phyloP scores from a whole-genome alignment of 352 stramenopile species.

The Globisporangium parvum region DNA sequence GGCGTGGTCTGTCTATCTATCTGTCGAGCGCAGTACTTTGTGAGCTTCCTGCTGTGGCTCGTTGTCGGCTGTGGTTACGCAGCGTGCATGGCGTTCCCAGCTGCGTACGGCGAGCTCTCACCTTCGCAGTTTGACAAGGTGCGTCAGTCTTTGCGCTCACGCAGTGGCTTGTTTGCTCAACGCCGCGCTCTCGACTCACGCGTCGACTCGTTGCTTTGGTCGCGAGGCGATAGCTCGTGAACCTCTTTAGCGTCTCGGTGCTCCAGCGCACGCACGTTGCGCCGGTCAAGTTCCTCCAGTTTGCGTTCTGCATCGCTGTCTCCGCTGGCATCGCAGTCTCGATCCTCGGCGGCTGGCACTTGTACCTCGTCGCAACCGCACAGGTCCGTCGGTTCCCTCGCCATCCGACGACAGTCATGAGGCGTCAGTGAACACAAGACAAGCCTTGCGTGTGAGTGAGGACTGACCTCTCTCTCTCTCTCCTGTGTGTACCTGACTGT shows the following conservation, averaged over 20 bases:
- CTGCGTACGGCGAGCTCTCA: conserved; percentile 49
- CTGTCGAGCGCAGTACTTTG: conserved; percentile 56
- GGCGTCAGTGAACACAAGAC: background rate
- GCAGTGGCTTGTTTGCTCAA: background rate
- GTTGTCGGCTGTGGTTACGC: conserved; percentile 50
- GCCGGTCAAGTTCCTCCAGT: conserved; percentile 43
- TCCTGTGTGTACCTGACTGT: conserved; percentile 2
- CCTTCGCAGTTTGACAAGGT: conserved; percentile 55
- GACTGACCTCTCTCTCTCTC: background rate
- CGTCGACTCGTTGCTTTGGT: background rate
- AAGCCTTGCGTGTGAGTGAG: background rate
- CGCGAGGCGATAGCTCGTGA: conserved; percentile 23
- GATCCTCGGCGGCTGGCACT: conserved; percentile 62
- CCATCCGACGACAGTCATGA: too few relatives aligned
- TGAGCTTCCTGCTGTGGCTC: conserved; percentile 70
- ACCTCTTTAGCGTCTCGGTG: conserved; percentile 17
- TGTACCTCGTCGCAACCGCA: conserved; percentile 67
- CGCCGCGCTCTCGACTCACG: background rate
- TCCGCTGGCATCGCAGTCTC: conserved; percentile 55
- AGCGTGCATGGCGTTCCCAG: conserved; percentile 43
- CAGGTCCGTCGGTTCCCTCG: conserved; percentile 30
- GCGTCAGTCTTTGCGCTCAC: conserved; percentile 9
- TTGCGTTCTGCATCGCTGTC: conserved; percentile 60
- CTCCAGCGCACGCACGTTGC: conserved; percentile 13
- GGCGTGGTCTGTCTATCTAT: too few relatives aligned